Evolutionary conservation across 73 alveolate genomes (phyloP).

Genomic region (Stentor coeruleus): DNA sequence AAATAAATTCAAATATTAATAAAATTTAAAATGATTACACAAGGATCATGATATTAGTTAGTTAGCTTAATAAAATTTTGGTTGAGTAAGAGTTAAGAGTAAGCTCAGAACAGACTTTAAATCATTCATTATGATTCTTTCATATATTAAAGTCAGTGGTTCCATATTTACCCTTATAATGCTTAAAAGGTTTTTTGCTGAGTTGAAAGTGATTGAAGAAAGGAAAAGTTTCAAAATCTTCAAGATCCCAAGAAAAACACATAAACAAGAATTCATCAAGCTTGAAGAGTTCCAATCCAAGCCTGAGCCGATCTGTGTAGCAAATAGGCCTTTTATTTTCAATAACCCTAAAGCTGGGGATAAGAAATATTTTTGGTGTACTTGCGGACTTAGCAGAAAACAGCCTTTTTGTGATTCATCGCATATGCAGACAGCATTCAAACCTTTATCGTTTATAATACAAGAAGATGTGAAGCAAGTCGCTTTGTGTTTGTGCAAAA

Average conservation of each 20-base stretch:
- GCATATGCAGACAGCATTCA: constrained; percentile 27
- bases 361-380: constrained; percentile 25
- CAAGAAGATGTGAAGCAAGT: background rate
- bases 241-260: background rate
- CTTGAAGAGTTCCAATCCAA: background rate
- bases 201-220: background rate
- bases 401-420: constrained; percentile 29
- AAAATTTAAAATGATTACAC: too few relatives aligned
- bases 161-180: too few relatives aligned
- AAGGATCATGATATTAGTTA: too few relatives aligned
- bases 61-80: too few relatives aligned
- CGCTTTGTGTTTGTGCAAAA: constrained; percentile 17
- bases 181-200: constrained; percentile 21
- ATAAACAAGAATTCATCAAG: background rate
- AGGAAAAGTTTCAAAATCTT: constrained; percentile 4
- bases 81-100: too few relatives aligned
- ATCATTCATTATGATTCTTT: too few relatives aligned
- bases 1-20: too few relatives aligned
- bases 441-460: constrained; percentile 10
- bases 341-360: constrained; percentile 25
- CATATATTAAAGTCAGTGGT: too few relatives aligned
- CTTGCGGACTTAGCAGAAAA: constrained; percentile 21
- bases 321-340: constrained; percentile 18
- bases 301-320: constrained; percentile 15
- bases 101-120: constrained; percentile 86